A percentile compares a stretch with the other conserved stretches of the same genome.
These are phyloP conservation scores for Amanita muscaria DNA, from an alignment of 768 basidiomycete species.

Conservation along the genomic window DNA sequence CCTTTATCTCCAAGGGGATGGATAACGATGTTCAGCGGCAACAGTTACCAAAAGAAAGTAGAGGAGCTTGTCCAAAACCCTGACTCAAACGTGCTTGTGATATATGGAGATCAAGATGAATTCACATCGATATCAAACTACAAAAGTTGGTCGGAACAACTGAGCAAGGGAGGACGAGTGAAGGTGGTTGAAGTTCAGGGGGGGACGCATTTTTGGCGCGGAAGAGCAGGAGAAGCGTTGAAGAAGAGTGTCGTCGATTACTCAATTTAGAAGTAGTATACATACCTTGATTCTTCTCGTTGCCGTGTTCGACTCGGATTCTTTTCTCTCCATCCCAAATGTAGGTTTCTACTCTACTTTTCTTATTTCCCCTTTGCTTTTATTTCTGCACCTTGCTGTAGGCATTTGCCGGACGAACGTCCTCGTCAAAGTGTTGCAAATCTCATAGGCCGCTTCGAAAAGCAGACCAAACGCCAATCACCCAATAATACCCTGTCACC, in stretches of 20 bases:
- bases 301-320: not conserved
- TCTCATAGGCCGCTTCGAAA: conserved; percentile 85
- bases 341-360: too few species aligned
- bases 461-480: conserved; percentile 61
- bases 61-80: conserved; percentile 38
- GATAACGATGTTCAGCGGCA: conserved; percentile 60
- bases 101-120: conserved; percentile 64
- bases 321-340: not conserved
- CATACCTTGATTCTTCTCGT: conserved; percentile 1
- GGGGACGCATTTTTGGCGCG: conserved; percentile 65
- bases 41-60: conserved; percentile 44
- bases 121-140: conserved; percentile 56
- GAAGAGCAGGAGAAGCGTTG: conserved; percentile 21
- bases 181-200: conserved; percentile 32
- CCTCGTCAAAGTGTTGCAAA: conserved; percentile 84
- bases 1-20: conserved; percentile 59
- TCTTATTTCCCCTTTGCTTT: not conserved
- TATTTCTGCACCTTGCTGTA: conserved; percentile 20
- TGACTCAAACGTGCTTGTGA: conserved; percentile 44
- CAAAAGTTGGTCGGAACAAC: conserved; percentile 43
- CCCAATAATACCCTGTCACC: conserved; percentile 29
- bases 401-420: conserved; percentile 84
- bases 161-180: conserved; percentile 10
- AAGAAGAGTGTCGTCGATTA: conserved; percentile 22
- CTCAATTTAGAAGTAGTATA: conserved; percentile 26